These are phyloP conservation scores for Phellopilus nigrolimitatus DNA, from an alignment of 1,284 basidiomycete species.

Conservation along the genomic window DNA sequence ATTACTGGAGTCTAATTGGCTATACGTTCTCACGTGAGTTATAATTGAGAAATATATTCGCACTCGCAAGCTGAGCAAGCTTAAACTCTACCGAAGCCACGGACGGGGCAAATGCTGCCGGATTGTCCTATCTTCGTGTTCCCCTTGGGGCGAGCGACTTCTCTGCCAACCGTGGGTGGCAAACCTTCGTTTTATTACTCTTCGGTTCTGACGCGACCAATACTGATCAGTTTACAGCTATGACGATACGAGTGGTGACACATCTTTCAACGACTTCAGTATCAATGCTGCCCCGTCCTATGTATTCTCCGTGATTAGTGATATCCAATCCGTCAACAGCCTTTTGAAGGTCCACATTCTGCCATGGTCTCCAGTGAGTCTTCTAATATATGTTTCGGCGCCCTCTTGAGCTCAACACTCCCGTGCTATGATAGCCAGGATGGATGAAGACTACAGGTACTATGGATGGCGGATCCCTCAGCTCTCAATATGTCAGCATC, in stretches of 20 bases:
- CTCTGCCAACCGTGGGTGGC: constrained; percentile 37
- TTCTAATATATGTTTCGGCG: background rate
- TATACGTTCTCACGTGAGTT: constrained; percentile 40
- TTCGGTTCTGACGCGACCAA: background rate
- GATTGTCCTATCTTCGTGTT: constrained; percentile 46
- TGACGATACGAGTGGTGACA: constrained; percentile 45
- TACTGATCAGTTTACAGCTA: constrained; percentile 40
- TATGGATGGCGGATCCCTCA: constrained; percentile 45
- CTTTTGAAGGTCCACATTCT: constrained; percentile 38
- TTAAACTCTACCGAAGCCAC: constrained; percentile 39
- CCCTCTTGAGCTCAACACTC: background rate
- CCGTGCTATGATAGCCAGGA: constrained; percentile 35
- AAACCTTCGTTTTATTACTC: background rate
- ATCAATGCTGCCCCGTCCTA: constrained; percentile 44
- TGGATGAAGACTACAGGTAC: constrained; percentile 51
- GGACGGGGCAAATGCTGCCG: constrained; percentile 45
- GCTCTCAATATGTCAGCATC: constrained; percentile 30
- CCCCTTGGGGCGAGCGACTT: constrained; percentile 54
- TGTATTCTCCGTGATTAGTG: constrained; percentile 45
- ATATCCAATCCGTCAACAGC: constrained; percentile 45
- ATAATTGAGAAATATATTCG: background rate
- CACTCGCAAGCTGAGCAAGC: background rate
- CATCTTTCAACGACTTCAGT: constrained; percentile 42
- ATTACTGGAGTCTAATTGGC: constrained; percentile 43
- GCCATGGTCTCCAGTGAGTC: constrained; percentile 51